phyloP scores from a whole-genome alignment of 83 land plant genomes.

The Diphasiastrum complanatum region DNA sequence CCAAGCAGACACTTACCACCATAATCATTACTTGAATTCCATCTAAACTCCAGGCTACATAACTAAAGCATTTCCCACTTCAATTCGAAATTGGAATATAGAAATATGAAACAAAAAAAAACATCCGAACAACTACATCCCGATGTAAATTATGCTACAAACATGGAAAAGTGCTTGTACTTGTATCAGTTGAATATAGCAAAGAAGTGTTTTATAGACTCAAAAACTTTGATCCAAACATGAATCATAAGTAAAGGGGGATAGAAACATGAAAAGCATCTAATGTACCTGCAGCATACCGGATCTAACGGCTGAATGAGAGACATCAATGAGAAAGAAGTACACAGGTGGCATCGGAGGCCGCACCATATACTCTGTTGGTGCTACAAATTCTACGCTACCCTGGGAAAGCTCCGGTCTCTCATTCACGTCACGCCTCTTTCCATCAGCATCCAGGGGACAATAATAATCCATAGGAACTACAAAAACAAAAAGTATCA shows the following conservation, averaged over 20 bases:
- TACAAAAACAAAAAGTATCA: slow-evolving; percentile 18
- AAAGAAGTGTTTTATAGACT: neutral
- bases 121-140: neutral
- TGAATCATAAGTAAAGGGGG: neutral
- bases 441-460: slow-evolving; percentile 74
- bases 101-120: too few relatives aligned
- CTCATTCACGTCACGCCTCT: slow-evolving; percentile 62
- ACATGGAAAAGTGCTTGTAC: too few relatives aligned
- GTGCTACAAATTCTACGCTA: slow-evolving; percentile 95
- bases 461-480: slow-evolving; percentile 82
- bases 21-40: too few relatives aligned
- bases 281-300: slow-evolving; percentile 85
- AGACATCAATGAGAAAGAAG: slow-evolving; percentile 96
- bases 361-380: slow-evolving; percentile 96
- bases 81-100: too few relatives aligned
- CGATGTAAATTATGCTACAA: slow-evolving; percentile 3
- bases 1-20: too few relatives aligned
- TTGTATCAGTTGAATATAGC: too few relatives aligned
- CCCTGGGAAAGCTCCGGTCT: slow-evolving; percentile 83
- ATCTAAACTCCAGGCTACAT: too few relatives aligned
- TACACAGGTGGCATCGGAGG: slow-evolving; percentile 99
- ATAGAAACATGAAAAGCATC: too few relatives aligned
- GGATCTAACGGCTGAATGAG: slow-evolving; percentile 61
- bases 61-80: too few relatives aligned
- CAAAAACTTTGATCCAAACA: neutral